These are phyloP conservation scores for Leccinellum luteum DNA, from an alignment of 768 basidiomycete species.

Conservation along the genomic window DNA sequence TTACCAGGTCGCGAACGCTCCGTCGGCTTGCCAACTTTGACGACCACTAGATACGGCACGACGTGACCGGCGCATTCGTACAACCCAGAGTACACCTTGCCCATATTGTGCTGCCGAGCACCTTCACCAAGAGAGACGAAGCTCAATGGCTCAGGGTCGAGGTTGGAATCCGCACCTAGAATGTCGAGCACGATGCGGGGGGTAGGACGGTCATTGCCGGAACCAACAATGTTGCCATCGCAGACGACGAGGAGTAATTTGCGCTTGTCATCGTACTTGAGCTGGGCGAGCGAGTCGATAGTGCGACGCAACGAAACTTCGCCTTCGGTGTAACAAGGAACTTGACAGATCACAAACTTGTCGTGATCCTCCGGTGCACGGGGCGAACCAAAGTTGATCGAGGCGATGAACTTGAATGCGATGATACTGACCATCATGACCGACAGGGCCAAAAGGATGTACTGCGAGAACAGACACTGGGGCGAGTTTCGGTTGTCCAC, in stretches of 20 bases:
- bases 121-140: slow-evolving; percentile 95
- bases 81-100: slow-evolving; percentile 93
- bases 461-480: slow-evolving; percentile 88
- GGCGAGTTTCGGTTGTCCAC: slow-evolving; percentile 90
- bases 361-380: slow-evolving; percentile 93
- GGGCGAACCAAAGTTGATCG: slow-evolving; percentile 74
- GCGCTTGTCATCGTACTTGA: slow-evolving; percentile 98
- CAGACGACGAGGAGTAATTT: slow-evolving; percentile 92
- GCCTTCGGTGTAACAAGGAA: slow-evolving; percentile 98
- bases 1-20: slow-evolving; percentile 94
- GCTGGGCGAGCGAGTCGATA: slow-evolving; percentile 89
- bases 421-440: slow-evolving; percentile 93
- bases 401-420: slow-evolving; percentile 94
- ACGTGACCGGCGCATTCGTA: slow-evolving; percentile 95
- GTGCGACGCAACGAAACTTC: slow-evolving; percentile 80
- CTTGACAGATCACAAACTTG: slow-evolving; percentile 97
- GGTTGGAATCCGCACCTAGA: slow-evolving; percentile 87
- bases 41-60: slow-evolving; percentile 89
- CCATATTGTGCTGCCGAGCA: slow-evolving; percentile 96
- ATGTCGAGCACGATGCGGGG: slow-evolving; percentile 97
- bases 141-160: slow-evolving; percentile 92
- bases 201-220: slow-evolving; percentile 94
- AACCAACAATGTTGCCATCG: slow-evolving; percentile 97
- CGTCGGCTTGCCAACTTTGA: slow-evolving; percentile 93
- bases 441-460: slow-evolving; percentile 87